Percentiles rank a stretch among this genome's conserved stretches.
Evolutionary conservation across 306 rosid genomes (phyloP).

Genomic region (Corylus avellana): DNA sequence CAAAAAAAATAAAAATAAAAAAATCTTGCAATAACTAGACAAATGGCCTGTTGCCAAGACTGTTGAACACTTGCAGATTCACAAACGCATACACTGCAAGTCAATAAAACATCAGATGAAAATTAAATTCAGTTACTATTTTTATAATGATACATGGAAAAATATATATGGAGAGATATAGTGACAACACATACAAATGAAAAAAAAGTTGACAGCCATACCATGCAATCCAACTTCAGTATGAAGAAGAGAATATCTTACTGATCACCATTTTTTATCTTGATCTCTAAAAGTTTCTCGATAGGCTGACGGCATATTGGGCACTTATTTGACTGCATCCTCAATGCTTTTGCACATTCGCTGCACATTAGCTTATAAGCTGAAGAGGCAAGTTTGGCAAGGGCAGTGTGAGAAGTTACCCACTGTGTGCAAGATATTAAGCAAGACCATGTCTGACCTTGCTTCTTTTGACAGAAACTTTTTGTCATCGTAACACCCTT

Average conservation of each 20-base stretch:
- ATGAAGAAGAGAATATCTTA: slow-evolving; percentile 33
- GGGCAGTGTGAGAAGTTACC: neutral
- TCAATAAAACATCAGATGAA: slow-evolving; percentile 16
- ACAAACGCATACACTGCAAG: slow-evolving; percentile 1
- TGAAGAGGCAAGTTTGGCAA: neutral
- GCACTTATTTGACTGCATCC: slow-evolving; percentile 76
- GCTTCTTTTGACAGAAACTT: neutral
- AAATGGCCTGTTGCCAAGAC: slow-evolving; percentile 25
- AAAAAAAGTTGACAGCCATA: slow-evolving; percentile 35
- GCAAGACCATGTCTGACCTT: neutral
- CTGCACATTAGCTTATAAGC: slow-evolving; percentile 52
- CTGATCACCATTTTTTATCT: slow-evolving; percentile 49
- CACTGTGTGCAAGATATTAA: neutral
- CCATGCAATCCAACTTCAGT: slow-evolving; percentile 39
- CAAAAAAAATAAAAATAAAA: neutral
- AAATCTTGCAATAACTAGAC: neutral
- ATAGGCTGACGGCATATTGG: slow-evolving; percentile 92
- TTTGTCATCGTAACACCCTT: too few relatives aligned
- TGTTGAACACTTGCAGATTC: neutral
- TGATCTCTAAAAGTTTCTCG: slow-evolving; percentile 77
- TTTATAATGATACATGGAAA: slow-evolving; percentile 27
- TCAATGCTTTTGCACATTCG: slow-evolving; percentile 80
- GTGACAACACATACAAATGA: slow-evolving; percentile 26
- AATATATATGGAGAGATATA: slow-evolving; percentile 8
- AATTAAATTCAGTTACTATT: slow-evolving; percentile 30